Conservation (phyloP, 2,329 filamentous ascomycete species). For the Venturia nashicola region DNA sequence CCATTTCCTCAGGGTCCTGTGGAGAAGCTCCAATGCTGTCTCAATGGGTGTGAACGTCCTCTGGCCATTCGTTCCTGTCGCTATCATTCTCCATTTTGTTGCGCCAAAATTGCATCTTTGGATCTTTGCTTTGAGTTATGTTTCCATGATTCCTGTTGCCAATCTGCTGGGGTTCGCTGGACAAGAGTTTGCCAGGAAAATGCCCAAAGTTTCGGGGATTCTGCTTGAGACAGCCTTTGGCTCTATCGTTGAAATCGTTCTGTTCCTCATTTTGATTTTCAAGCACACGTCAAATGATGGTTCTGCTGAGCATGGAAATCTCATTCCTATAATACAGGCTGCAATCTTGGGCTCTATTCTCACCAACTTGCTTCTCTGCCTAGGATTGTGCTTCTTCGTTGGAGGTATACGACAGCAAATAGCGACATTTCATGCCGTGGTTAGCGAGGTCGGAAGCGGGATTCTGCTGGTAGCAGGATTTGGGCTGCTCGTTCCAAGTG, state of each 20-base stretch:
- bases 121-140: slow-evolving; percentile 36
- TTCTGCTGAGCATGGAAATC: slow-evolving; percentile 3
- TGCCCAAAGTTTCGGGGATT: slow-evolving; percentile 60
- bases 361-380: slow-evolving; percentile 67
- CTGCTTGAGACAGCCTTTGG: slow-evolving; percentile 43
- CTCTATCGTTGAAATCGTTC: slow-evolving; percentile 51
- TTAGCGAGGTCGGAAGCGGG: slow-evolving; percentile 69
- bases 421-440: slow-evolving; percentile 59
- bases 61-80: slow-evolving; percentile 25
- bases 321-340: slow-evolving; percentile 54
- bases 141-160: slow-evolving; percentile 38
- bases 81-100: slow-evolving; percentile 30
- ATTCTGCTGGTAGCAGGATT: slow-evolving; percentile 64
- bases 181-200: slow-evolving; percentile 57
- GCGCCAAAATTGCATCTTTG: slow-evolving; percentile 23
- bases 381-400: slow-evolving; percentile 72
- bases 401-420: slow-evolving; percentile 59
- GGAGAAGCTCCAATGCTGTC: slow-evolving; percentile 1
- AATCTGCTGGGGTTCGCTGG: slow-evolving; percentile 49
- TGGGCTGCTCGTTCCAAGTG: slow-evolving; percentile 9
- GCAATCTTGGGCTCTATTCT: slow-evolving; percentile 74
- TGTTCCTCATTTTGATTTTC: slow-evolving; percentile 4
- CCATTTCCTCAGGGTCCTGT: slow-evolving; percentile 4
- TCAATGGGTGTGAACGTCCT: not conserved
- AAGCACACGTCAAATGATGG: not conserved